Percentiles rank a stretch among this genome's conserved stretches.
Conservation (phyloP, 169 alveolate genomes). For the Cryptosporidium ryanae region DNA sequence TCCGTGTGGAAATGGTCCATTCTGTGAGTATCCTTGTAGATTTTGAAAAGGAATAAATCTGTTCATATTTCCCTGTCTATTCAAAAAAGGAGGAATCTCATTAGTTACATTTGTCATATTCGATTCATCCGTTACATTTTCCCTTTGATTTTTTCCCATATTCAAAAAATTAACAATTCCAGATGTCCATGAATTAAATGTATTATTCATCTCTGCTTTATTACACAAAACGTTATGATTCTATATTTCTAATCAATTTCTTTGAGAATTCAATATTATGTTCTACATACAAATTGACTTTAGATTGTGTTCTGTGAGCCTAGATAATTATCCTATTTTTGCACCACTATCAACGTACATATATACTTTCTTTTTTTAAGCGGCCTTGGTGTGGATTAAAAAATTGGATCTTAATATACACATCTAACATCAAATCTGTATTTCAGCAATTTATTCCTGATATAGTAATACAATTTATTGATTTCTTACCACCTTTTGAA, state of each 20-base stretch:
- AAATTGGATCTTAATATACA: constrained; percentile 2
- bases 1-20: background rate
- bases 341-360: too few relatives aligned
- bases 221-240: background rate
- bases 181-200: constrained; percentile 63
- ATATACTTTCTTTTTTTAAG: constrained; percentile 8
- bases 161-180: constrained; percentile 62
- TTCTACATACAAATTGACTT: too few relatives aligned
- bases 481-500: too few relatives aligned
- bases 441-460: too few relatives aligned
- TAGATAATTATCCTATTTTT: too few relatives aligned
- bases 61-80: background rate
- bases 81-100: constrained; percentile 3
- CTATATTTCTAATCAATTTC: too few relatives aligned
- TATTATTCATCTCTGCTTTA: constrained; percentile 8
- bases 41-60: constrained; percentile 17
- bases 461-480: too few relatives aligned
- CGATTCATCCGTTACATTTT: constrained; percentile 22
- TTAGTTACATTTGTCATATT: background rate
- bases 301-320: too few relatives aligned
- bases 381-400: constrained; percentile 59
- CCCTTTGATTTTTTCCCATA: constrained; percentile 59
- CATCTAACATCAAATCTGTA: too few relatives aligned
- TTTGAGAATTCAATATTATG: too few relatives aligned
- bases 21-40: constrained; percentile 32